Evolutionary conservation across 176 grass and related monocot species (phyloP).

Genomic region (Phoenix dactylifera): DNA sequence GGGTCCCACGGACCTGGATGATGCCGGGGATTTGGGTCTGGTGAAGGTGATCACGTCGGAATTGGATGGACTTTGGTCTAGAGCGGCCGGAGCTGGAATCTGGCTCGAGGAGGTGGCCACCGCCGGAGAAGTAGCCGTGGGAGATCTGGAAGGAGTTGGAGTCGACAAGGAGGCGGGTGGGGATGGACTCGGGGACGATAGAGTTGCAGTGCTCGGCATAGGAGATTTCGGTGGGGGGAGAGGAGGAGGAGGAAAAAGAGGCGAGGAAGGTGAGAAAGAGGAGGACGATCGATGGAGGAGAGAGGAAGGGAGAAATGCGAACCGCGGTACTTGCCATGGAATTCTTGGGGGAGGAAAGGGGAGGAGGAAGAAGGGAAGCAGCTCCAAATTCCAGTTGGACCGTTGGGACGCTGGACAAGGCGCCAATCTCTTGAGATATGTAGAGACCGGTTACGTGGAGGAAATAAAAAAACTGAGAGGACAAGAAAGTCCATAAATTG

Average conservation of each 20-base stretch:
- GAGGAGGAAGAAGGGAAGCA: no score
- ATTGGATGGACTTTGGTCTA: constrained; percentile 18
- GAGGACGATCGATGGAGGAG: no score
- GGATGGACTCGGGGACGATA: not conserved
- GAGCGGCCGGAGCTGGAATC: not conserved
- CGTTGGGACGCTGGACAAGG: no score
- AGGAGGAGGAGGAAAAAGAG: not conserved
- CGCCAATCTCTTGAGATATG: no score
- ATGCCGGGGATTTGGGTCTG: not conserved
- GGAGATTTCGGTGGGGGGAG: not conserved
- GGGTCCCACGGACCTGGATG: constrained; percentile 23
- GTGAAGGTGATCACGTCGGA: constrained; percentile 9
- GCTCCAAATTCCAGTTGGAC: no score
- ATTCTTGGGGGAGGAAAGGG: no score
- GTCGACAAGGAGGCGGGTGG: not conserved
- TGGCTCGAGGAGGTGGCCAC: constrained; percentile 18
- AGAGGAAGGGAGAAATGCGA: no score
- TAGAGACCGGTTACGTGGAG: no score
- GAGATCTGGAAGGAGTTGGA: not conserved
- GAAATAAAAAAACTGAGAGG: no score
- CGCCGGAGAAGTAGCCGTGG: constrained; percentile 42
- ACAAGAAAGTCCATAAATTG: no score
- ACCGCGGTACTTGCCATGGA: no score
- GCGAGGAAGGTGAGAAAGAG: not conserved
- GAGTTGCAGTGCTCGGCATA: not conserved